These are phyloP conservation scores for Musa balbisiana DNA, from an alignment of 202 grass and related monocot species.

Conservation along the genomic window DNA sequence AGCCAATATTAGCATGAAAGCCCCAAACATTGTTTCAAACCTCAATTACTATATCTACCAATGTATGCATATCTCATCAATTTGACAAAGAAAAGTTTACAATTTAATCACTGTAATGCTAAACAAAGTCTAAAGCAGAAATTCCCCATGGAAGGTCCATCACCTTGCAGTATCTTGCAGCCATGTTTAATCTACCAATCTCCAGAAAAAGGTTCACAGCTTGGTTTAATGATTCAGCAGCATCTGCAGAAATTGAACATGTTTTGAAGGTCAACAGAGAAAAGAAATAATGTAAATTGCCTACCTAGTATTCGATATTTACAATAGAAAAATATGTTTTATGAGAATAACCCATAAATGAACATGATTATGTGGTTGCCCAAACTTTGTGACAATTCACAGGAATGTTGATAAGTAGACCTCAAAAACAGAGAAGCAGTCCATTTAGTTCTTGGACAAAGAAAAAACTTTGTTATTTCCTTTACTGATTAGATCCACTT, in stretches of 20 bases:
- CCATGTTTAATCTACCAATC: slow-evolving; percentile 89
- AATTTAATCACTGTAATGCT: neutral
- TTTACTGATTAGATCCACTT: too few species aligned
- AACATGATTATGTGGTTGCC: too few species aligned
- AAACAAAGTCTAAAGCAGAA: neutral
- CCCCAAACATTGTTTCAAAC: too few species aligned
- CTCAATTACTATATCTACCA: too few species aligned
- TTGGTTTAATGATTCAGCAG: slow-evolving; percentile 52
- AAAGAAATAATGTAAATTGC: neutral
- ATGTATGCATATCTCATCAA: neutral
- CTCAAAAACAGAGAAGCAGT: too few species aligned
- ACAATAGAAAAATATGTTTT: too few species aligned
- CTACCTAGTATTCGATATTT: neutral
- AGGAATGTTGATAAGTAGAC: too few species aligned
- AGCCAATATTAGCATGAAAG: too few species aligned
- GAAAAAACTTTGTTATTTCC: too few species aligned
- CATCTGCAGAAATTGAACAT: slow-evolving; percentile 43
- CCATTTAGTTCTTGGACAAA: too few species aligned
- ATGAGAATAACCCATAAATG: too few species aligned
- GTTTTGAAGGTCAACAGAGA: neutral
- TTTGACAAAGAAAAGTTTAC: neutral
- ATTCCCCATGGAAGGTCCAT: neutral
- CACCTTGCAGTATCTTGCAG: slow-evolving; percentile 92
- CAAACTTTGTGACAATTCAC: too few species aligned
- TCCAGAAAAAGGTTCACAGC: slow-evolving; percentile 78